A percentile compares a stretch with the other conserved stretches of the same genome.
These are phyloP conservation scores for Funneliformis caledonium DNA, from an alignment of 371 early-diverging fungal genomes.

Conservation along the genomic window DNA sequence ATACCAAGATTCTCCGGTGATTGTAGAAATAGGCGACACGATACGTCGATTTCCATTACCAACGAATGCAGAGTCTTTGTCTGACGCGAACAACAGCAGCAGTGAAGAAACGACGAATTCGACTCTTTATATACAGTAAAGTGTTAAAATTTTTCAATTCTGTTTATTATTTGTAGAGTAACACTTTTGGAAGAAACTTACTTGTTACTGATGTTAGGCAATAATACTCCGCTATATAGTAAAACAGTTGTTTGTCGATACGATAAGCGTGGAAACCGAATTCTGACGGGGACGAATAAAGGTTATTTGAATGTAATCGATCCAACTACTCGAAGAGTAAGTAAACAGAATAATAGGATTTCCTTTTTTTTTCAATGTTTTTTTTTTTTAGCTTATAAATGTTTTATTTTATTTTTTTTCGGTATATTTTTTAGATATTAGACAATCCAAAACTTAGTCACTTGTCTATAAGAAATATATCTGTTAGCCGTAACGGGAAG, in stretches of 20 bases:
- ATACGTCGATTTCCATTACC: conserved; percentile 7
- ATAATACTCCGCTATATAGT: conserved; percentile 33
- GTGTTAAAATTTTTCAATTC: background rate
- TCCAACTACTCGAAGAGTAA: conserved; percentile 58
- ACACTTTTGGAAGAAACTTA: conserved; percentile 10
- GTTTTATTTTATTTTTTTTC: background rate
- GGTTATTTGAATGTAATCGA: conserved; percentile 70
- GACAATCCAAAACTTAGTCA: background rate
- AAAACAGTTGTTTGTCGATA: conserved; percentile 48
- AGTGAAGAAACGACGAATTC: conserved; percentile 1
- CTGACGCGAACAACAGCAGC: conserved; percentile 5
- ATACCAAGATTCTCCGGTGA: conserved; percentile 55
- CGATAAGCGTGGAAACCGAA: conserved; percentile 58
- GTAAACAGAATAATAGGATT: background rate
- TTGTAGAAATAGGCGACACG: conserved; percentile 53
- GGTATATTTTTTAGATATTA: background rate
- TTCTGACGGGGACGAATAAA: conserved; percentile 75
- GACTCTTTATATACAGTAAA: background rate
- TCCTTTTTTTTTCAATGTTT: background rate
- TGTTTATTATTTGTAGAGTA: background rate
- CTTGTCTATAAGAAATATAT: conserved; percentile 10
- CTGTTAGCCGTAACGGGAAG: conserved; percentile 53
- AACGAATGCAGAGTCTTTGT: background rate
- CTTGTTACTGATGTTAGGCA: conserved; percentile 33
- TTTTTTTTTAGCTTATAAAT: background rate